Percentiles rank a stretch among this genome's conserved stretches.
These are phyloP conservation scores for Rhodotorula sp. DNA, from an alignment of 1,284 basidiomycete species.

Conservation along the genomic window DNA sequence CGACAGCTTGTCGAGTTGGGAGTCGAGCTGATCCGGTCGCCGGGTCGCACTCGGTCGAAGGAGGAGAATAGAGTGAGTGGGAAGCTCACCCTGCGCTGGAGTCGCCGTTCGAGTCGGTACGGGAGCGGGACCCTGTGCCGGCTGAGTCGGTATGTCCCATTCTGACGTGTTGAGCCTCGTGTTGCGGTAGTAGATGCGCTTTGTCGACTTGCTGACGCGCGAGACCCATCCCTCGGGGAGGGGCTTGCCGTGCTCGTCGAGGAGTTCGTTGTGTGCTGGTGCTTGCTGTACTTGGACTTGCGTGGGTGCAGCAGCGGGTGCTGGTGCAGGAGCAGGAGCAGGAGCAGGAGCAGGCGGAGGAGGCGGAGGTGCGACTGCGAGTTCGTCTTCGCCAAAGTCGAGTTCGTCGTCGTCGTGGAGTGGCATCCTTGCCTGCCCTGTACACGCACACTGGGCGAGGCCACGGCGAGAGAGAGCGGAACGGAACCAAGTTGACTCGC, in stretches of 20 bases:
- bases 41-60: no score
- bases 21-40: no score
- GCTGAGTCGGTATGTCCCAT: conserved; percentile 34
- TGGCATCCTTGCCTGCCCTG: not conserved
- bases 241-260: conserved; percentile 24
- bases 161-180: conserved; percentile 17
- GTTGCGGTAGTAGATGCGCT: conserved; percentile 37
- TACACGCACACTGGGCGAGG: not conserved
- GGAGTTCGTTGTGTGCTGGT: conserved; percentile 20
- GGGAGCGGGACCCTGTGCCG: not conserved
- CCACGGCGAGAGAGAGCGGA: not conserved
- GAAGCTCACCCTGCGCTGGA: not conserved
- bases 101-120: not conserved
- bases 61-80: no score
- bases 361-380: conserved; percentile 8
- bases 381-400: conserved; percentile 42
- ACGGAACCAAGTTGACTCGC: no score
- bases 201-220: conserved; percentile 25
- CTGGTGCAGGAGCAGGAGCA: not conserved
- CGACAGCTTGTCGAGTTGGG: no score
- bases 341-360: not conserved
- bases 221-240: conserved; percentile 34
- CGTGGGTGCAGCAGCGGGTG: not conserved
- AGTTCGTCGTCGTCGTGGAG: conserved; percentile 36
- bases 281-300: not conserved